Evolutionary conservation across 352 stramenopile genomes (phyloP).

Genomic region (Phytopythium chamaehyphon): DNA sequence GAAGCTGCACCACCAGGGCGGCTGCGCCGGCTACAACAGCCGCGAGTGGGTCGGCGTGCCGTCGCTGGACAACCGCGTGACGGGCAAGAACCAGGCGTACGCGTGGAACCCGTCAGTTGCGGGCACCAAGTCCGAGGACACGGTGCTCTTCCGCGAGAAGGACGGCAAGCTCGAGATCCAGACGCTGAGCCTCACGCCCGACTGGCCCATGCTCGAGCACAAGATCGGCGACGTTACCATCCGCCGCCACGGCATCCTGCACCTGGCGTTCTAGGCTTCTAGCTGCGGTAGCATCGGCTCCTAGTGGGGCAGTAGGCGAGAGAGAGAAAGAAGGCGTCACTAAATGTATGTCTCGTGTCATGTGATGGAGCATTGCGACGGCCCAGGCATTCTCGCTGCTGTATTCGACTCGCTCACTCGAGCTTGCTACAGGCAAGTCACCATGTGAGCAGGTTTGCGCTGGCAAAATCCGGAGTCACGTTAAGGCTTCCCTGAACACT

Average conservation of each 20-base stretch:
- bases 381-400: no score
- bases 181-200: conserved; percentile 42
- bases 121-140: conserved; percentile 74
- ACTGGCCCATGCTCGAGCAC: conserved; percentile 53
- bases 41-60: conserved; percentile 70
- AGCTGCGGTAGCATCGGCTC: no score
- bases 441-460: no score
- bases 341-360: no score
- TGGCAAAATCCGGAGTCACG: no score
- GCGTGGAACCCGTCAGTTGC: conserved; percentile 75
- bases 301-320: no score
- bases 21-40: conserved; percentile 61
- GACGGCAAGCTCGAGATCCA: conserved; percentile 30
- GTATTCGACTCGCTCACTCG: no score
- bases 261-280: conserved; percentile 35
- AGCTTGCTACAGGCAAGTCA: no score
- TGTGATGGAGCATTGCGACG: no score
- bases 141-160: conserved; percentile 37
- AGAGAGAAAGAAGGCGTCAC: no score
- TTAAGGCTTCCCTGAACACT: no score
- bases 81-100: conserved; percentile 51
- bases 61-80: conserved; percentile 22
- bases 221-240: conserved; percentile 42
- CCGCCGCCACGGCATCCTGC: conserved; percentile 49
- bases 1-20: conserved; percentile 68